Evolutionary conservation across 129 eudicot species (phyloP), one percentile per base, ranked within the genome.

Genomic region (Pittosporum tobira): DNA sequence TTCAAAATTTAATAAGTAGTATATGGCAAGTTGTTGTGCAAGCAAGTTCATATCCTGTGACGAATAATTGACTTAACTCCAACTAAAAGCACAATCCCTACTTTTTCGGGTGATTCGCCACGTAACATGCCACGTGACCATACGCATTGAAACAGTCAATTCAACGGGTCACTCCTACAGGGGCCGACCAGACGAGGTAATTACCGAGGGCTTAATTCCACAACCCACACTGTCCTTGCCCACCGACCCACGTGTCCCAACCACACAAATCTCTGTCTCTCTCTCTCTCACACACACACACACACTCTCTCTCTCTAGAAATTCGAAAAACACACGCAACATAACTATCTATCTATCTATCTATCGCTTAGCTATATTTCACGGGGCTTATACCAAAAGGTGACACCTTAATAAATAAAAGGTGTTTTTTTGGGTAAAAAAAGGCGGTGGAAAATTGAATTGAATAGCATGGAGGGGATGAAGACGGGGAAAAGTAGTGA

Each of bases 221-320:
- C 2, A 6, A 14, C 4, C 6, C 18, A 5, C 5, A 8, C 22
- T 51, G 19, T 24, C 70, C 27, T 19, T 19, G 2, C 16, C 12
- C 72, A 59, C 68, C 77, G 77, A 40, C 77, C 57, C 63, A 72
- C 72, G 77, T 65, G 77, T 52, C 77, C 60, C 30, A 42, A 31
- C 66, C 62, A 57, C 57, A 64, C 5, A 49, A 25, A 0, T 4
- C 40, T 50, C 10, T 16, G 54, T 70, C 61, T 62, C 65, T 21
- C 55, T 54, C 15, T 18, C 16, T 51, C 50, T 21, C 58, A 27
- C 16, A 12, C 40, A 43, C n/a, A 16, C 3, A 34, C 11, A 34
- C 9, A 34, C 38, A 18, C 29, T 26, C 11, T 26, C 38, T 61
- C 0, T 1, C 28, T 0, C 55, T 29, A 27, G 23, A 49, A 19